These are phyloP conservation scores for Spirogloea muscicola DNA, from an alignment of 139 green algal species.

Conservation along the genomic window DNA sequence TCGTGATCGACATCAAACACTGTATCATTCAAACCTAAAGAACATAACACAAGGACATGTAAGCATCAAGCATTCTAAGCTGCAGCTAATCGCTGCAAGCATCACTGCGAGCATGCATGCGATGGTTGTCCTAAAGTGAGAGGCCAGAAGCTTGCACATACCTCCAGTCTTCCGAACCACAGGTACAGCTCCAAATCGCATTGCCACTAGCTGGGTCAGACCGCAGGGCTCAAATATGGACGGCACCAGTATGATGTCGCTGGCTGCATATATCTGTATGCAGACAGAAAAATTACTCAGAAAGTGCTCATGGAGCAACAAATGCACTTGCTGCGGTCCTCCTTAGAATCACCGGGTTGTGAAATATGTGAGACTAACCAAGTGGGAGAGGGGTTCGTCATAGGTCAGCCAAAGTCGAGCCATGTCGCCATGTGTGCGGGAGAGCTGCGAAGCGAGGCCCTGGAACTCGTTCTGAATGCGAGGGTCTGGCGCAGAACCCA, in stretches of 20 bases:
- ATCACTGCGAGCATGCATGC: too few species aligned
- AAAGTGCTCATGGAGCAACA: too few species aligned
- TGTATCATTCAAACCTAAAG: conserved; percentile 55
- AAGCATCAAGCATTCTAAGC: too few species aligned
- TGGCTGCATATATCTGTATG: conserved; percentile 55
- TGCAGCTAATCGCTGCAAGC: too few species aligned
- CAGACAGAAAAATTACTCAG: too few species aligned
- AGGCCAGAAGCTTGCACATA: too few species aligned
- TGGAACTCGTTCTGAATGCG: conserved; percentile 56
- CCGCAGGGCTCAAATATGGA: conserved; percentile 62
- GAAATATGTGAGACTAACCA: conserved; percentile 28
- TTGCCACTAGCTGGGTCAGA: conserved; percentile 59
- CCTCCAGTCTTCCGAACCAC: conserved; percentile 52
- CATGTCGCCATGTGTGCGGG: conserved; percentile 13
- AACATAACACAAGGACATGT: too few species aligned
- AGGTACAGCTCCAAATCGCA: conserved; percentile 58
- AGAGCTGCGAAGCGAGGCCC: conserved; percentile 44
- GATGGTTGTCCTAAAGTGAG: too few species aligned
- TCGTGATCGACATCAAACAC: conserved; percentile 63
- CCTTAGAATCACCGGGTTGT: background rate
- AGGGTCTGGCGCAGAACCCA: conserved; percentile 51
- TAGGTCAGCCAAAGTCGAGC: conserved; percentile 48
- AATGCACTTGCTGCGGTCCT: too few species aligned
- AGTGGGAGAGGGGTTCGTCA: conserved; percentile 57
- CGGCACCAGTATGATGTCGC: conserved; percentile 52